Base-by-base conservation (phyloP, 2,329 filamentous ascomycete genomes). In the Talaromyces sp. region DNA sequence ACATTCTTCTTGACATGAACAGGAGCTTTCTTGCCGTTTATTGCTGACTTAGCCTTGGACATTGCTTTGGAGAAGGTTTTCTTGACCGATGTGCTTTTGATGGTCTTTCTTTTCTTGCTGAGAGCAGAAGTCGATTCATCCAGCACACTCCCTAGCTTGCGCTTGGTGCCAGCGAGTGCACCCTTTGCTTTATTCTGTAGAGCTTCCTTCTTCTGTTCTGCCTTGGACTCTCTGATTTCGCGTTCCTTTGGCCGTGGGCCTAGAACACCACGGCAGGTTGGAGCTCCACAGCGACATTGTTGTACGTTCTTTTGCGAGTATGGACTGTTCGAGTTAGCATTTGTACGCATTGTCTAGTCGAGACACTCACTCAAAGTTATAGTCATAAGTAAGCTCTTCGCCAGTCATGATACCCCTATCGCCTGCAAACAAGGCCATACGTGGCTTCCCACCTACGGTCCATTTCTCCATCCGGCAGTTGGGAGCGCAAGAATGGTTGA, bases 391-490 rank as follows among this genome's bases (percentile, higher is more conserved):
- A 67, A 99, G 83, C 79, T 99, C 95, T 69, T 98, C 93, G 27
- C 95, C 95, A 11, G 93, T 97, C 88, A 91, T 91, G 75, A 99
- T 94, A 15, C 92, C 92, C 58, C 85, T 84, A 71, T 96, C 91
- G 36, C 94, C 94, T 13, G 95, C 95, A 76, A 99, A 99, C 1
- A 99, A 86, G 17, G 93, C 95, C 92, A 99, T 98, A 64, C 95
- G 88, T 49, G 94, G 94, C 76, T 96, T 93, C 31, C 93, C 93
- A 58, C 89, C 89, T 63, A 99, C 95, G 68, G 93, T 94, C 92
- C 93, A 97, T 77, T 97, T 98, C 73, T 96, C 92, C 93, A 99
- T 98, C 68, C 91, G 88, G 79, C 94, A 98, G 75, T 99, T 99
- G 2, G 95, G 95, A 65, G 91, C 90, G 79, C 95, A 99, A 19